These are phyloP conservation scores for Colletotrichum higginsianum DNA, from an alignment of 2,329 filamentous ascomycete species.

Conservation along the genomic window DNA sequence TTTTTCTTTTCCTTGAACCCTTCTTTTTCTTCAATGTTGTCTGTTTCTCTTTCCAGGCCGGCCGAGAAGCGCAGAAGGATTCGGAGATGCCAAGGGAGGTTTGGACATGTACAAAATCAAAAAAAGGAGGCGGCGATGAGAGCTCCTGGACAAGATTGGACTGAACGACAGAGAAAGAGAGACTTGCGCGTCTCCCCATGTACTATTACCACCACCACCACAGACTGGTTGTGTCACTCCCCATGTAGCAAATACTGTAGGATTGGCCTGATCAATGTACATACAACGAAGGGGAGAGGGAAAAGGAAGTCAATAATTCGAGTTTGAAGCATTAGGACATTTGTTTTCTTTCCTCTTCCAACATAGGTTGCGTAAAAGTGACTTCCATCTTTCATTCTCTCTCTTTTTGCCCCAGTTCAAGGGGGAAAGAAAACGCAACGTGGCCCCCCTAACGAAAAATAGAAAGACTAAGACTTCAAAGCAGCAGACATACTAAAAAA, in stretches of 20 bases:
- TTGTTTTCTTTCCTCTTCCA: not conserved
- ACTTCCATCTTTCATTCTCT: not conserved
- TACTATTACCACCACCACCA: slow-evolving; percentile 1
- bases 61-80: too few species aligned
- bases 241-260: not conserved
- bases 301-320: not conserved
- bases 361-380: slow-evolving; percentile 24
- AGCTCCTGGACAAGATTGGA: not conserved
- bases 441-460: too few species aligned
- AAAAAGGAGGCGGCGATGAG: not conserved
- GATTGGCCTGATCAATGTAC: slow-evolving; percentile 23
- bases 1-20: not conserved
- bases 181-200: not conserved
- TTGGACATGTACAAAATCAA: too few species aligned
- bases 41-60: too few species aligned
- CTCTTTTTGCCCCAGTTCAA: too few species aligned
- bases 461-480: too few species aligned
- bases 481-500: too few species aligned
- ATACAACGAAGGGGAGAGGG: not conserved
- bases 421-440: too few species aligned
- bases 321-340: not conserved
- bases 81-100: too few species aligned
- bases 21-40: not conserved
- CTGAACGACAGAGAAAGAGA: not conserved
- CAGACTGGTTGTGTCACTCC: not conserved